Evolutionary conservation across 2,329 filamentous ascomycete genomes (phyloP), one percentile per base, ranked within the genome.

Genomic region (Neocatenulostroma microsporum): DNA sequence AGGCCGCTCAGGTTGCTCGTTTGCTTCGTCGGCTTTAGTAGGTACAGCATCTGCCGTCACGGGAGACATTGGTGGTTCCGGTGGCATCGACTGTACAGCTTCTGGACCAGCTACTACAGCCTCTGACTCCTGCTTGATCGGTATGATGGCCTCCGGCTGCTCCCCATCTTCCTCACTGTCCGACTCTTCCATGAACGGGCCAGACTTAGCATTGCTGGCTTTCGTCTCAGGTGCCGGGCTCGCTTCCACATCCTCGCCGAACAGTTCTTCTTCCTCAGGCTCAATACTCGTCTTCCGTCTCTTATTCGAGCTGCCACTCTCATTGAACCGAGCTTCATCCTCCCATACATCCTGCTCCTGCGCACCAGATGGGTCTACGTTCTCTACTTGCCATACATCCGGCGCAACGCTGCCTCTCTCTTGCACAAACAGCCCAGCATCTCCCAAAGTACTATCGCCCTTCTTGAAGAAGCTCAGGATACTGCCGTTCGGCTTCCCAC

Each of bases 121-220:
- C 34, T 41, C 37, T 21, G 29, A 12, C 3, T 30, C 35, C 11
- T 39, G 14, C 18, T 44, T 40, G 3, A 50, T 34, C 1, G 41
- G 46, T 21, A 49, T 50, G 2, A 53, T 32, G 21, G 46, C 46
- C 31, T 45, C 40, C 9, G 47, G 46, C 19, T 45, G 39, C 34
- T 50, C 51, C 14, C 53, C 55, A 11, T 53, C 53, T 5, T 72
- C 64, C 35, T 80, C 75, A 26, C 69, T 76, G 36, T 79, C 75
- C 1, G 82, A 85, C 42, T 86, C 81, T 39, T 82, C 74, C 26
- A 87, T 54, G 48, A 88, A 88, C 0, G 81, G 81, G 0, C 76
- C 78, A n/a, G n/a, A n/a, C n/a, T n/a, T n/a, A n/a, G n/a, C n/a
- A n/a, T n/a, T n/a, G n/a, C n/a, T n/a, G n/a, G n/a, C n/a, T n/a